phyloP scores from a whole-genome alignment of 345 rosid species.

The Arabis alpina region DNA sequence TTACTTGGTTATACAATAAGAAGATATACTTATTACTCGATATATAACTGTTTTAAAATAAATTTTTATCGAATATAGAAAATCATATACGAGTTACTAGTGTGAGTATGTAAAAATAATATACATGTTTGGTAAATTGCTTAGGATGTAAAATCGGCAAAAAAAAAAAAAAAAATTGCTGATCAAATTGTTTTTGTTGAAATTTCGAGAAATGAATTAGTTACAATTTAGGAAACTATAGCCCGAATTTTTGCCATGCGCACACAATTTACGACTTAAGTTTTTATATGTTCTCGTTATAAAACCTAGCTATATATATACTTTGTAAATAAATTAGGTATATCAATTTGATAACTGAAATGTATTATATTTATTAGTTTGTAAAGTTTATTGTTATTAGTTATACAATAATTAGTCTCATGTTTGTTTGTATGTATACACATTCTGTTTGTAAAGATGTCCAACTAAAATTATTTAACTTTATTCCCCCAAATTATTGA shows the following conservation, averaged over 20 bases:
- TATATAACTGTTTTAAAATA: no score
- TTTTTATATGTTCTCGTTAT: neutral
- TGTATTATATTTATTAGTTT: neutral
- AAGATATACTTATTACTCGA: no score
- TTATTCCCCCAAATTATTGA: conserved; percentile 42
- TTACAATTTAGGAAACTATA: no score
- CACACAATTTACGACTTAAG: neutral
- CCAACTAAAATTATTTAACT: conserved; percentile 24
- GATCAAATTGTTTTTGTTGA: neutral
- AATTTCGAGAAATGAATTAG: neutral
- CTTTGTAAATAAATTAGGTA: neutral
- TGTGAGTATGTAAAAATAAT: neutral
- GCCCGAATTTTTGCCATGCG: no score
- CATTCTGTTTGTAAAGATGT: conserved; percentile 26
- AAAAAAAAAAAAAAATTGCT: neutral
- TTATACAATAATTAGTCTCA: neutral
- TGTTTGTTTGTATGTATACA: conserved; percentile 21
- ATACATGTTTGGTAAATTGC: neutral
- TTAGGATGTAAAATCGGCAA: neutral
- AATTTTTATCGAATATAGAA: no score
- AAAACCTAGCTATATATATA: neutral
- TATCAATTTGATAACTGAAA: conserved; percentile 3
- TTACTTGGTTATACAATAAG: no score
- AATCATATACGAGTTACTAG: neutral
- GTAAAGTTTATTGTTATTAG: neutral